Conservation (phyloP, 805 yeast species). For the Candida insectorum region DNA sequence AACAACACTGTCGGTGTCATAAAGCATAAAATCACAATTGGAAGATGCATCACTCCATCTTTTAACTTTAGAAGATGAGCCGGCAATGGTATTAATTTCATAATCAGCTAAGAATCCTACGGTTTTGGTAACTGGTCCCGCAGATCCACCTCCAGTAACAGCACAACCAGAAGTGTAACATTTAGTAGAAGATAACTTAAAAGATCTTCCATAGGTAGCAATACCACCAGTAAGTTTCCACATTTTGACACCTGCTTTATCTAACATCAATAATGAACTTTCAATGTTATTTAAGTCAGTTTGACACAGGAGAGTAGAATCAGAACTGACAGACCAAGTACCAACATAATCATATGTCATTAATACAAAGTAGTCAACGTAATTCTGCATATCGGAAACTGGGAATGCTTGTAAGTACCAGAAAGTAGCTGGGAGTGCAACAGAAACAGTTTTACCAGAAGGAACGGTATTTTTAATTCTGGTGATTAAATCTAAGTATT, state of each 20-base stretch:
- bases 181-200: slow-evolving; percentile 5
- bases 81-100: slow-evolving; percentile 12
- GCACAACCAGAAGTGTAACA: slow-evolving; percentile 14
- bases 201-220: slow-evolving; percentile 19
- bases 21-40: slow-evolving; percentile 16
- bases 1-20: slow-evolving; percentile 13
- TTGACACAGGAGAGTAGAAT: slow-evolving; percentile 13
- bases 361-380: slow-evolving; percentile 15
- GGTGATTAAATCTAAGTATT: slow-evolving; percentile 13
- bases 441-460: slow-evolving; percentile 12
- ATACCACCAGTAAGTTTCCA: slow-evolving; percentile 18
- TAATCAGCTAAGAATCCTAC: slow-evolving; percentile 14
- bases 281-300: slow-evolving; percentile 9
- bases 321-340: slow-evolving; percentile 10
- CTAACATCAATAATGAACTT: slow-evolving; percentile 12
- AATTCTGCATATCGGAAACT: slow-evolving; percentile 12
- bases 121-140: slow-evolving; percentile 8
- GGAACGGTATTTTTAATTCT: slow-evolving; percentile 10
- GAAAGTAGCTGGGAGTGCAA: slow-evolving; percentile 17
- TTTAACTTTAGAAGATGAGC: slow-evolving; percentile 6
- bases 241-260: slow-evolving; percentile 16
- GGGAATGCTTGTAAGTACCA: slow-evolving; percentile 16
- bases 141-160: slow-evolving; percentile 14
- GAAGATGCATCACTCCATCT: slow-evolving; percentile 12
- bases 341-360: slow-evolving; percentile 18